A percentile compares a stretch with the other conserved stretches of the same genome.
phyloP scores from a whole-genome alignment of 1,139 yeast genomes.

The Hyphopichia buzzinii region DNA sequence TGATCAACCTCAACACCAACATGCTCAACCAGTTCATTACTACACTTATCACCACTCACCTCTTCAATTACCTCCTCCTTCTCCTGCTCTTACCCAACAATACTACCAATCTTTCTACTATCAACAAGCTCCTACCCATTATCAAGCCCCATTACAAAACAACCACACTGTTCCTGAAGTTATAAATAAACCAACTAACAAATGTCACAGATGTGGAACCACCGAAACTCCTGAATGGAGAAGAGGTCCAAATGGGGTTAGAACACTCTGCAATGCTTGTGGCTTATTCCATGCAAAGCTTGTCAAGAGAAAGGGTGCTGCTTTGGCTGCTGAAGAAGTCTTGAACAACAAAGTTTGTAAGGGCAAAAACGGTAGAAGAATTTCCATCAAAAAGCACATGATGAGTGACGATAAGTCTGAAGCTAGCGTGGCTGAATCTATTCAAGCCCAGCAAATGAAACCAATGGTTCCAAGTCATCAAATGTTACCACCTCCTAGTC shows the following conservation, averaged over 20 bases:
- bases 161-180: conserved; percentile 30
- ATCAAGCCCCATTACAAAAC: conserved; percentile 2
- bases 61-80: conserved; percentile 7
- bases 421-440: not conserved
- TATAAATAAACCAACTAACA: conserved; percentile 35
- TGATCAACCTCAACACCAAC: conserved; percentile 10
- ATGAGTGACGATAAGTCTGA: conserved; percentile 1
- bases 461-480: conserved; percentile 5
- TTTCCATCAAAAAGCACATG: conserved; percentile 30
- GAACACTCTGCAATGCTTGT: conserved; percentile 87
- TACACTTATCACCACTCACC: conserved; percentile 7
- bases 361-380: conserved; percentile 47
- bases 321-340: conserved; percentile 54
- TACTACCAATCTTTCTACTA: conserved; percentile 15
- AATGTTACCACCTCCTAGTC: conserved; percentile 2
- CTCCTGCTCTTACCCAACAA: conserved; percentile 4
- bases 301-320: conserved; percentile 64
- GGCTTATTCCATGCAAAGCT: conserved; percentile 80
- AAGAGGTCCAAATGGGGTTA: conserved; percentile 81
- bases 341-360: conserved; percentile 45
- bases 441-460: not conserved
- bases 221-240: conserved; percentile 91
- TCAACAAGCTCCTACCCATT: no score
- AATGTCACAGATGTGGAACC: conserved; percentile 60
- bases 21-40: conserved; percentile 8